Evolutionary conservation across 2,329 filamentous ascomycete genomes (phyloP).

Genomic region (Neofusicoccum ribis): DNA sequence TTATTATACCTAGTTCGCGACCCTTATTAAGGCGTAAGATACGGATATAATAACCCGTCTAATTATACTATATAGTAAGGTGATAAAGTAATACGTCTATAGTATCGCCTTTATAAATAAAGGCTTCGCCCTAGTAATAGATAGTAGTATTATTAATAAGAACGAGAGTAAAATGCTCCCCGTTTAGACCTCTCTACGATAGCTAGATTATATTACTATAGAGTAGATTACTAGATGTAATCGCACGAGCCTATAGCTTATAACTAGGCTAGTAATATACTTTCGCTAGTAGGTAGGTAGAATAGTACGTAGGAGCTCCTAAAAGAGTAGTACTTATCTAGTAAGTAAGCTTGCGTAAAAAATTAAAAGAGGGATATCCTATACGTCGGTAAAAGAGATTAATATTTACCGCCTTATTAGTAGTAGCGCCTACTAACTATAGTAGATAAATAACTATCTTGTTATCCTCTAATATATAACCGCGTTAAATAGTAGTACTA

Average conservation of each 20-base stretch:
- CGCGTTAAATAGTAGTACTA: not conserved
- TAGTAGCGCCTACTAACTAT: not conserved
- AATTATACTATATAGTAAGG: not conserved
- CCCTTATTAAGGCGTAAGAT: no score
- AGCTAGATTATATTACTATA: not conserved
- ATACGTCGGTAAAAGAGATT: not conserved
- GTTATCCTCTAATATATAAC: not conserved
- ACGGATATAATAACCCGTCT: no score
- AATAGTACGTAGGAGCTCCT: not conserved
- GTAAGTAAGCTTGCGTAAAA: not conserved
- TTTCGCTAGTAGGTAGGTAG: not conserved
- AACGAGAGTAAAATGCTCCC: not conserved
- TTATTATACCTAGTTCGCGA: not conserved
- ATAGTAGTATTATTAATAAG: not conserved
- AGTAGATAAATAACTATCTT: not conserved
- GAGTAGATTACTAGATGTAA: not conserved
- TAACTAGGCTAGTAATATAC: not conserved
- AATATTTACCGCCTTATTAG: not conserved
- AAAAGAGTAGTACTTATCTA: not conserved
- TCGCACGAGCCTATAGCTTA: not conserved
- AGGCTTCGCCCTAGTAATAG: not conserved
- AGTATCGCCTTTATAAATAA: not conserved
- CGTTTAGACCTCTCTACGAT: not conserved
- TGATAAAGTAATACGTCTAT: not conserved
- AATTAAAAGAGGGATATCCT: not conserved